phyloP scores from a whole-genome alignment of 306 rosid genomes.

The Inga laurina region DNA sequence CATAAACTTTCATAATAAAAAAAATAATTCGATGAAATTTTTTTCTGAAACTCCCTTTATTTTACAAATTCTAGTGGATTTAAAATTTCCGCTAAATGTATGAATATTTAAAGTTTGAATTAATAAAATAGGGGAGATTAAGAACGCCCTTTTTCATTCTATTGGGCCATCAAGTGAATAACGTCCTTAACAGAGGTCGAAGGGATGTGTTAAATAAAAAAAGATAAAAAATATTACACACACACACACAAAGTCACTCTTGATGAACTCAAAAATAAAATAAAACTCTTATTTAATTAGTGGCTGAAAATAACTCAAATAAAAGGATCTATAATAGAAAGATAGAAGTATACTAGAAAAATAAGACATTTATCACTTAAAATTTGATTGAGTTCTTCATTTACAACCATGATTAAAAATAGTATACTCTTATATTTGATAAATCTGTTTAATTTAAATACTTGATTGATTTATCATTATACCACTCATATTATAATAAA shows the following conservation, averaged over 20 bases:
- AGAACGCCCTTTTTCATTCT: background rate
- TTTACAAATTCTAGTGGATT: background rate
- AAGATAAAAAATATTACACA: background rate
- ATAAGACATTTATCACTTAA: background rate
- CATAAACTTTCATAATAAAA: too few species aligned
- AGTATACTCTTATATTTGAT: background rate
- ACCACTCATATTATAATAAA: background rate
- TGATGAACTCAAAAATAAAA: background rate
- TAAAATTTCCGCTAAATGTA: background rate
- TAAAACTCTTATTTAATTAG: background rate
- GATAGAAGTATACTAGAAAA: too few species aligned
- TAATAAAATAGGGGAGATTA: background rate
- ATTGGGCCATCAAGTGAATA: background rate
- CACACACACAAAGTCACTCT: background rate
- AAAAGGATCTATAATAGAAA: too few species aligned
- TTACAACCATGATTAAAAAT: background rate
- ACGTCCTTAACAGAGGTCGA: background rate
- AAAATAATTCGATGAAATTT: too few species aligned
- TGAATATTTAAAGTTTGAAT: background rate
- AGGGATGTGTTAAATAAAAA: background rate
- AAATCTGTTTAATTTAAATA: too few species aligned
- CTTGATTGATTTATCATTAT: background rate
- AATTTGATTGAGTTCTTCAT: background rate
- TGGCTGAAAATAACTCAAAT: too few species aligned
- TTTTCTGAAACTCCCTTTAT: too few species aligned